Base-by-base conservation (phyloP, 2,329 filamentous ascomycete species). In the Teratosphaeria zuluensis region DNA sequence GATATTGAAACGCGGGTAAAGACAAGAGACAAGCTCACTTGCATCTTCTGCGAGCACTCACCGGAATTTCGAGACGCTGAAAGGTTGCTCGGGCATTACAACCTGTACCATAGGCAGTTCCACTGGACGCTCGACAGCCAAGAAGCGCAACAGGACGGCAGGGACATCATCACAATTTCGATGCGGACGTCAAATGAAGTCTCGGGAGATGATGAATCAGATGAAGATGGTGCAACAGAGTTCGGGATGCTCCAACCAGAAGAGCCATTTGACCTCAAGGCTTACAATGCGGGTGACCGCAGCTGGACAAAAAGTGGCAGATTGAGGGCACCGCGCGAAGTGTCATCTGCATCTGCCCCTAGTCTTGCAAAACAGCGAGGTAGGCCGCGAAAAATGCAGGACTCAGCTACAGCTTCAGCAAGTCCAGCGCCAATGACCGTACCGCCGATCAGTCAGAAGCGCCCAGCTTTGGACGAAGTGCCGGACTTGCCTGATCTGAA, bases 51-150 rank as follows among this genome's bases (percentile, higher is more conserved):
- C 56, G 56, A 56, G 30, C 53, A 54, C n/a, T 60, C 59, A 30
- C 46, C 53, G 4, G 62, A 63, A 33, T 64, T 68, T 52, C 54
- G 64, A 11, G 66, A 64, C 8, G 66, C 70, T 42, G 63, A 64
- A 19, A 59, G 65, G 42, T 64, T 77, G 2, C 65, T 69, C 12
- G 65, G 72, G 56, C 75, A 77, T 56, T 68, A 64, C 54, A 31
- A 69, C 5, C 58, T 63, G 16, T 66, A 65, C 59, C 75, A 77
- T 56, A 69, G 73, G 21, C 65, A 73, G 33, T 72, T 74, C 57
- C 62, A 62, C 7, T 72, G 70, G 21, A 64, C 72, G 35, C 71
- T 74, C 56, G 62, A 62, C 6, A 70, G 69, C 52, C 62, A 68
- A 9, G 42, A 65, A 1, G 61, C 62, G 11, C 61, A 66, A 2